Evolutionary conservation across 805 yeast genomes (phyloP).

Genomic region (Saturnispora halmiae): DNA sequence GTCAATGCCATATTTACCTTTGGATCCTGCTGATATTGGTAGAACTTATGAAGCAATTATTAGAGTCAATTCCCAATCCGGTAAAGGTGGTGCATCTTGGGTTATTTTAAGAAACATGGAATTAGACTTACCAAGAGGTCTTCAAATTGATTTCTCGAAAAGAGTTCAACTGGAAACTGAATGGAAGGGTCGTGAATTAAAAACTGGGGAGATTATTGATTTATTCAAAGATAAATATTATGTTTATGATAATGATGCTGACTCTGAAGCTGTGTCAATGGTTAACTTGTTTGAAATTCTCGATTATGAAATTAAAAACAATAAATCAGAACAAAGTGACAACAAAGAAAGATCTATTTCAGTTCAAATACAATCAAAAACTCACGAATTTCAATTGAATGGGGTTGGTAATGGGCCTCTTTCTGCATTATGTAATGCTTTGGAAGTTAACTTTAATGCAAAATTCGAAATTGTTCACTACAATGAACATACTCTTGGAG

Average conservation of each 20-base stretch:
- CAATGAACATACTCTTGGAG: constrained; percentile 74
- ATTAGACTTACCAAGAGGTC: constrained; percentile 71
- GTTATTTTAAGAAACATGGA: constrained; percentile 67
- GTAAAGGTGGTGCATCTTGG: constrained; percentile 90
- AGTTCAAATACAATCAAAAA: constrained; percentile 41
- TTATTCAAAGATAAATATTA: constrained; percentile 54
- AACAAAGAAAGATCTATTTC: constrained; percentile 36
- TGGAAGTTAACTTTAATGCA: constrained; percentile 39
- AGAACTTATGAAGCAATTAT: constrained; percentile 89
- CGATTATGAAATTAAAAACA: constrained; percentile 23
- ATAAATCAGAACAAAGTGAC: no score
- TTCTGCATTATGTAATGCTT: constrained; percentile 62
- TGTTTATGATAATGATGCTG: constrained; percentile 23
- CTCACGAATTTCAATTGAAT: constrained; percentile 24
- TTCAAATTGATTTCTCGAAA: constrained; percentile 68
- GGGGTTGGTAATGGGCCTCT: constrained; percentile 82
- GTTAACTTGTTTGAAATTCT: constrained; percentile 19
- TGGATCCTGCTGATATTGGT: constrained; percentile 80
- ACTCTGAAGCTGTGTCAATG: constrained; percentile 13
- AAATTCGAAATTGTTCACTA: constrained; percentile 57
- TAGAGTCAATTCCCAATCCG: constrained; percentile 80
- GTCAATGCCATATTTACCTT: constrained; percentile 74
- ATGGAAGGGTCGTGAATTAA: constrained; percentile 59
- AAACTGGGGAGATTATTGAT: constrained; percentile 51
- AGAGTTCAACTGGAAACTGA: constrained; percentile 67